Percentiles rank a stretch among this genome's conserved stretches.
Conservation (phyloP, 306 rosid species). For the Calophaca sinica region DNA sequence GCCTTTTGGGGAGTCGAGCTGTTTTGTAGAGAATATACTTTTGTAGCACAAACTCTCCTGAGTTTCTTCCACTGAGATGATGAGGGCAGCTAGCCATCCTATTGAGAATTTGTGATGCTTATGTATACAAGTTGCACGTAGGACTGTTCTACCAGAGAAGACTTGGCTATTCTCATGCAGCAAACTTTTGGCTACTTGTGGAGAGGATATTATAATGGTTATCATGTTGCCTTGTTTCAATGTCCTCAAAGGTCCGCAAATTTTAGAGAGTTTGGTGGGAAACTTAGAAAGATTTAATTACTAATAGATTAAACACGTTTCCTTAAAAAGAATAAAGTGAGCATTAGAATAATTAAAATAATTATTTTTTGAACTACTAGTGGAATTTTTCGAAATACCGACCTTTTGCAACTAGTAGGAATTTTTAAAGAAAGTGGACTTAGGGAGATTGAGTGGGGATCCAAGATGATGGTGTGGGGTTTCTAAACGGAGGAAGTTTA, state of each 20-base stretch:
- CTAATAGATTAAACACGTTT: too few species aligned
- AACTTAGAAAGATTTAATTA: too few species aligned
- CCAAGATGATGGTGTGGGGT: too few species aligned
- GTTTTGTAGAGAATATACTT: slow-evolving; percentile 10
- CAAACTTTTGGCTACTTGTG: slow-evolving; percentile 37
- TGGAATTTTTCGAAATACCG: too few species aligned
- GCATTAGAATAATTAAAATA: too few species aligned
- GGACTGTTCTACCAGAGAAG: neutral
- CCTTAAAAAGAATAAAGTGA: too few species aligned
- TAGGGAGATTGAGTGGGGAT: too few species aligned
- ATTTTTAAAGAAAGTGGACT: too few species aligned
- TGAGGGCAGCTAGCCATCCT: neutral
- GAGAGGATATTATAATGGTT: slow-evolving; percentile 41
- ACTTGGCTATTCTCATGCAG: slow-evolving; percentile 3
- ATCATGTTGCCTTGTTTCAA: slow-evolving; percentile 26
- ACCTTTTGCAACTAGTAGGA: too few species aligned
- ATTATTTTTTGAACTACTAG: too few species aligned
- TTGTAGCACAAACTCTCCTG: slow-evolving; percentile 29
- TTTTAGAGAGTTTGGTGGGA: slow-evolving; percentile 28
- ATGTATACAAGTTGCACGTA: neutral
- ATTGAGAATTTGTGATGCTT: slow-evolving; percentile 9
- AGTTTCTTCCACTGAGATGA: slow-evolving; percentile 22
- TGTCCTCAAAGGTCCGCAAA: slow-evolving; percentile 39
- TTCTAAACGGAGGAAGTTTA: too few species aligned
- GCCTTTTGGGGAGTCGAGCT: slow-evolving; percentile 15